Conservation (phyloP, 345 rosid genomes). For the Balakata baccata region DNA sequence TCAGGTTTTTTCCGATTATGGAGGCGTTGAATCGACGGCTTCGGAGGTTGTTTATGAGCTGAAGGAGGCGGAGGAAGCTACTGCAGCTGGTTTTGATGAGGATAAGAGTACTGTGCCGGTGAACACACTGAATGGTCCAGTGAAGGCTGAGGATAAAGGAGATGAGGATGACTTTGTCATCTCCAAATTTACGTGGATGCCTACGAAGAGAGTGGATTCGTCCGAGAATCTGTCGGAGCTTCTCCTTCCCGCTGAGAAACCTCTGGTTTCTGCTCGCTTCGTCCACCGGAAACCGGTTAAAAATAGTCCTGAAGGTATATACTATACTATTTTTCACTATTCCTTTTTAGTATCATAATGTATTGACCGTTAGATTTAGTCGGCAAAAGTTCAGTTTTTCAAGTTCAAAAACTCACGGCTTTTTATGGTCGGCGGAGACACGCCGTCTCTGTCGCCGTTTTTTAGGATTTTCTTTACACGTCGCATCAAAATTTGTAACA, state of each 20-base stretch:
- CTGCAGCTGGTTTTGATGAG: background rate
- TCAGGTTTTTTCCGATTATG: background rate
- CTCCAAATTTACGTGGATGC: constrained; percentile 31
- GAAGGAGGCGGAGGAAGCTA: background rate
- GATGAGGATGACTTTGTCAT: constrained; percentile 36
- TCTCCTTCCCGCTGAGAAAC: constrained; percentile 42
- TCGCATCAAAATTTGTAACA: background rate
- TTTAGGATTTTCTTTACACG: background rate
- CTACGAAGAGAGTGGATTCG: constrained; percentile 26
- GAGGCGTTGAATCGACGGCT: background rate
- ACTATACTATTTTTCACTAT: background rate
- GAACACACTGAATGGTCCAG: constrained; percentile 11
- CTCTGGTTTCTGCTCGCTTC: constrained; percentile 51
- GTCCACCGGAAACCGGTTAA: constrained; percentile 42
- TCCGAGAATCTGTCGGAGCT: constrained; percentile 29
- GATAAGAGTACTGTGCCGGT: constrained; percentile 15
- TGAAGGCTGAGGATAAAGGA: constrained; percentile 5
- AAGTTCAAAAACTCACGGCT: background rate
- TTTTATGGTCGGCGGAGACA: constrained; percentile 9
- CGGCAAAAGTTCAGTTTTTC: background rate
- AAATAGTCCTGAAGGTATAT: constrained; percentile 54
- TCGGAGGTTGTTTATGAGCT: constrained; percentile 9
- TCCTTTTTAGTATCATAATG: background rate
- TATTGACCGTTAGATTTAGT: background rate
- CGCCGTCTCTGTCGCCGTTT: constrained; percentile 9